These are phyloP conservation scores for Lobosporangium transversale DNA, from an alignment of 192 early-diverging fungal species.

Conservation along the genomic window DNA sequence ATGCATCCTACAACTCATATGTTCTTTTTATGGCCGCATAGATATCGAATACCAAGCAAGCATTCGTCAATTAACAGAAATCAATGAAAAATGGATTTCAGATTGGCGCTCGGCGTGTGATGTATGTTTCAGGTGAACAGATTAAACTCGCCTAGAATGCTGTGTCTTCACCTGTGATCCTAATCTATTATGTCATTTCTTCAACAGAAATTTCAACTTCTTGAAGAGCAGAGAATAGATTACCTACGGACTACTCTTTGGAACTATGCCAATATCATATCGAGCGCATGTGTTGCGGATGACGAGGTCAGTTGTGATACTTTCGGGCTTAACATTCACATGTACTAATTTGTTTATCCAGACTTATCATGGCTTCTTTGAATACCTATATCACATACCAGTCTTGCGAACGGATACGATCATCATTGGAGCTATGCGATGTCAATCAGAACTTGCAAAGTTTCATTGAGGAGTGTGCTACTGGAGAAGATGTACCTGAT, in stretches of 20 bases:
- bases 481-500: slow-evolving; percentile 66
- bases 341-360: slow-evolving; percentile 2
- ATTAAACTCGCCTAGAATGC: too few species aligned
- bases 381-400: slow-evolving; percentile 21
- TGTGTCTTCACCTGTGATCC: too few species aligned
- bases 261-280: slow-evolving; percentile 78
- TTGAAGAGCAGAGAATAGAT: slow-evolving; percentile 81
- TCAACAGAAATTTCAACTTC: slow-evolving; percentile 63
- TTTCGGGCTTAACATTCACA: not conserved
- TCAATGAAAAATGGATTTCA: slow-evolving; percentile 60
- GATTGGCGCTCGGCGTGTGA: slow-evolving; percentile 67
- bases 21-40: not conserved
- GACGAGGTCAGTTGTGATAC: slow-evolving; percentile 63
- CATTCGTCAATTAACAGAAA: slow-evolving; percentile 55
- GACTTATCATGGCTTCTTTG: not conserved
- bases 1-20: not conserved
- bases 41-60: slow-evolving; percentile 66
- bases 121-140: slow-evolving; percentile 46
- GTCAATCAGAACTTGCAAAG: slow-evolving; percentile 69
- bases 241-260: slow-evolving; percentile 73
- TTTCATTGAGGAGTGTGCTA: slow-evolving; percentile 71
- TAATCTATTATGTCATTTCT: too few species aligned
- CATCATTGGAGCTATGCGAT: slow-evolving; percentile 70
- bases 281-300: slow-evolving; percentile 73
- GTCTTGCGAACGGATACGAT: slow-evolving; percentile 77